Percentiles rank a stretch among this genome's conserved stretches.
Evolutionary conservation across 805 yeast species (phyloP).

Genomic region (Teunomyces lycoperdinae): DNA sequence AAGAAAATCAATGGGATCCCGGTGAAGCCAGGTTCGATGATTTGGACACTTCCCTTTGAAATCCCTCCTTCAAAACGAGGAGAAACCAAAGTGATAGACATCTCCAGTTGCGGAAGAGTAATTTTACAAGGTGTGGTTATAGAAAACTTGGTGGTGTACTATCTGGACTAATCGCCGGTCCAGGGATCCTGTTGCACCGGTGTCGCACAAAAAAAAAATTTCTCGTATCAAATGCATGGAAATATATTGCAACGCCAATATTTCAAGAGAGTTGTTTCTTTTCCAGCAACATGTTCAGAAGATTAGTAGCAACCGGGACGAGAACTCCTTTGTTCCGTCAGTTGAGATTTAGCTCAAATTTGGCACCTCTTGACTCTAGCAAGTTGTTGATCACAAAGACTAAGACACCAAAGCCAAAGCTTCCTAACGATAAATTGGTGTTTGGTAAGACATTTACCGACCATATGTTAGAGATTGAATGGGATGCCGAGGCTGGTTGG

Average conservation of each 20-base stretch:
- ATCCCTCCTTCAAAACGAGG: not conserved
- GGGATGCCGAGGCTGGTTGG: conserved; percentile 83
- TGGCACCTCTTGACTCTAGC: conserved; percentile 36
- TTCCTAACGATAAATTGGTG: conserved; percentile 39
- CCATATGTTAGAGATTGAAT: conserved; percentile 86
- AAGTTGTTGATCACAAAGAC: conserved; percentile 37
- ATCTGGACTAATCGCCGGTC: not conserved
- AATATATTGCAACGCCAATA: too few relatives aligned
- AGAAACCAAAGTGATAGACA: conserved; percentile 10
- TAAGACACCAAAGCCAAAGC: conserved; percentile 31
- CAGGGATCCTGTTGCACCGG: not conserved
- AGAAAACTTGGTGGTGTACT: conserved; percentile 31
- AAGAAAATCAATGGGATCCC: conserved; percentile 32
- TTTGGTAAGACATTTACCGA: conserved; percentile 64
- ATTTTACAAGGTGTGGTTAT: conserved; percentile 25
- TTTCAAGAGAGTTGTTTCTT: not conserved
- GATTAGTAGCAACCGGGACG: conserved; percentile 1
- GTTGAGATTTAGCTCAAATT: conserved; percentile 7
- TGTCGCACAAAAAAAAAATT: conserved; percentile 3
- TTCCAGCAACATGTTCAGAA: not conserved
- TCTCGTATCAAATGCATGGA: too few relatives aligned
- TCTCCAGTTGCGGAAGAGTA: conserved; percentile 21
- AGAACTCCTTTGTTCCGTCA: conserved; percentile 3
- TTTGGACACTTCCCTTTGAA: conserved; percentile 32
- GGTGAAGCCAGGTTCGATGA: conserved; percentile 16